Percentiles rank a stretch among this genome's conserved stretches.
Evolutionary conservation across 2,329 filamentous ascomycete genomes (phyloP).

Genomic region (Aureobasidium sp.): DNA sequence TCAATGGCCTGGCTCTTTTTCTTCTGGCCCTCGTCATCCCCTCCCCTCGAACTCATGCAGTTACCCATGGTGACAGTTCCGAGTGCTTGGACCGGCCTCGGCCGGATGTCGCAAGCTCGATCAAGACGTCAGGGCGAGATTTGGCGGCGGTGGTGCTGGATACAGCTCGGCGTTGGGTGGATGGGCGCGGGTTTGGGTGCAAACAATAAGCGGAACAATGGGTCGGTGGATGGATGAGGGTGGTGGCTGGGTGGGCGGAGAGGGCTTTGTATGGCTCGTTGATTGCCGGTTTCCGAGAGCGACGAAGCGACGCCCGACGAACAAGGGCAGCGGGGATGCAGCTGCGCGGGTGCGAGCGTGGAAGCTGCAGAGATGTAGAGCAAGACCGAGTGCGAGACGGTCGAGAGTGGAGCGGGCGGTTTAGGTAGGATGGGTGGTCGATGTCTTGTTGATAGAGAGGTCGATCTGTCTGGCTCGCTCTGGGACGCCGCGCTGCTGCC

Average conservation of each 20-base stretch:
- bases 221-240: neutral
- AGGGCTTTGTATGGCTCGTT: neutral
- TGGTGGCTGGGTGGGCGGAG: neutral
- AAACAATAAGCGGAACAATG: slow-evolving; percentile 6
- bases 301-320: neutral
- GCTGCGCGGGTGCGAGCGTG: neutral
- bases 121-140: neutral
- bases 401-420: neutral
- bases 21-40: slow-evolving; percentile 84
- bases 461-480: neutral
- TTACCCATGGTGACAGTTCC: slow-evolving; percentile 59
- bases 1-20: slow-evolving; percentile 96
- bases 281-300: slow-evolving; percentile 3
- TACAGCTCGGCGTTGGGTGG: neutral
- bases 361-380: neutral
- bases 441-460: neutral
- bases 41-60: slow-evolving; percentile 84
- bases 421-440: neutral
- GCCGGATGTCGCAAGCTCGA: slow-evolving; percentile 13
- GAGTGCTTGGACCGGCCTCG: slow-evolving; percentile 10
- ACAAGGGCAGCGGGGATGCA: neutral
- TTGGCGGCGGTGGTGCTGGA: neutral
- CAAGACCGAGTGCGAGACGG: neutral
- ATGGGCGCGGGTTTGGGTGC: slow-evolving; percentile 1
- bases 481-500: neutral